phyloP scores from a whole-genome alignment of 2,329 filamentous ascomycete species.

The Aspergillus terreus region DNA sequence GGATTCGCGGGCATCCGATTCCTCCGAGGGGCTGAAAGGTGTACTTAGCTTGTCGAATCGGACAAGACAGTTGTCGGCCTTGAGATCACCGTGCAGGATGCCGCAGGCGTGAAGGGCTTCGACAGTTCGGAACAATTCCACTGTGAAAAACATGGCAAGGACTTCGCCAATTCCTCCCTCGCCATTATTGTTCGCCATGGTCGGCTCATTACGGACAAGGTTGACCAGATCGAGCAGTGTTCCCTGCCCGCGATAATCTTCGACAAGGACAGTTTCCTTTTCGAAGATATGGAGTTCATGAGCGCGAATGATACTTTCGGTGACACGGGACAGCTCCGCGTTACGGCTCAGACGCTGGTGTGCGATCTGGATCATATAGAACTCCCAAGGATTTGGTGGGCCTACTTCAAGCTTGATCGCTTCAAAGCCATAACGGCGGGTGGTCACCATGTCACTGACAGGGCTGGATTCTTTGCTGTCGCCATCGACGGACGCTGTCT shows the following conservation, averaged over 20 bases:
- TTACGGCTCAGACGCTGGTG: conserved; percentile 65
- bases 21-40: conserved; percentile 26
- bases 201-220: conserved; percentile 65
- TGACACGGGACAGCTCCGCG: conserved; percentile 61
- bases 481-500: conserved; percentile 37
- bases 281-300: conserved; percentile 90
- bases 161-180: conserved; percentile 79
- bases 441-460: conserved; percentile 34
- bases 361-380: conserved; percentile 85
- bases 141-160: conserved; percentile 89
- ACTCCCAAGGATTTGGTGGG: conserved; percentile 88
- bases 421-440: conserved; percentile 60
- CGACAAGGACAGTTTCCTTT: conserved; percentile 83
- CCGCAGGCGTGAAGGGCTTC: conserved; percentile 78
- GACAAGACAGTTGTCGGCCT: conserved; percentile 91
- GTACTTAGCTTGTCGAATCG: conserved; percentile 61
- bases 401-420: conserved; percentile 88
- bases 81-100: conserved; percentile 88
- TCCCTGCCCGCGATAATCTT: conserved; percentile 84
- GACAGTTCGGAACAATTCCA: conserved; percentile 86
- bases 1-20: conserved; percentile 27
- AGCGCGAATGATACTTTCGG: conserved; percentile 73
- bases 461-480: conserved; percentile 54
- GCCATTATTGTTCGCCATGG: conserved; percentile 44
- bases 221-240: conserved; percentile 96